phyloP scores from a whole-genome alignment of 73 alveolate genomes.

The Paramecium sonneborni region DNA sequence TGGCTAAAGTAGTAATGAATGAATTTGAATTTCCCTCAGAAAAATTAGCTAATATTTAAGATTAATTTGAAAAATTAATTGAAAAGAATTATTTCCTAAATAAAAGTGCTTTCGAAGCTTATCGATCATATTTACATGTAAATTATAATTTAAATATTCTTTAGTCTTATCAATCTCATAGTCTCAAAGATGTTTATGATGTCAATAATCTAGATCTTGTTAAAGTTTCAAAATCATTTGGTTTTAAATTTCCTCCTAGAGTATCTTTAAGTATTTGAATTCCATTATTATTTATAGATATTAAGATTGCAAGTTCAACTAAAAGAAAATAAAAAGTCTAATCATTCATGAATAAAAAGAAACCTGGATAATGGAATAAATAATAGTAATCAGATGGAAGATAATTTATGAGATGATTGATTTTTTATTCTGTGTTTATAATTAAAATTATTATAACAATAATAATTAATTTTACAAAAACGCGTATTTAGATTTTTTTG shows the following conservation, averaged over 20 bases:
- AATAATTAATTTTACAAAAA: too few species aligned
- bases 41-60: constrained; percentile 94
- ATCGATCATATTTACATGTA: constrained; percentile 82
- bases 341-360: constrained; percentile 46
- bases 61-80: constrained; percentile 92
- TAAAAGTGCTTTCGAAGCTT: constrained; percentile 97
- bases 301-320: constrained; percentile 59
- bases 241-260: constrained; percentile 94
- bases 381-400: neutral
- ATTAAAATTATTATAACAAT: neutral
- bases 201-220: constrained; percentile 95
- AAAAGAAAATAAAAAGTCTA: constrained; percentile 58
- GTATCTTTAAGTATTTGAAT: constrained; percentile 72
- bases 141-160: neutral
- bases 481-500: too few species aligned
- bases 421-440: neutral
- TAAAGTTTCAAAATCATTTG: constrained; percentile 92
- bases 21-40: constrained; percentile 98
- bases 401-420: constrained; percentile 49
- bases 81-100: constrained; percentile 97
- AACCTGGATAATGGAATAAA: constrained; percentile 28
- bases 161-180: constrained; percentile 91
- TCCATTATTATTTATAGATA: constrained; percentile 17
- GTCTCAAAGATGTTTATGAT: constrained; percentile 93
- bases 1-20: constrained; percentile 92